Conservation (phyloP, 108 stramenopile species). For the Epithemia pelagica region DNA sequence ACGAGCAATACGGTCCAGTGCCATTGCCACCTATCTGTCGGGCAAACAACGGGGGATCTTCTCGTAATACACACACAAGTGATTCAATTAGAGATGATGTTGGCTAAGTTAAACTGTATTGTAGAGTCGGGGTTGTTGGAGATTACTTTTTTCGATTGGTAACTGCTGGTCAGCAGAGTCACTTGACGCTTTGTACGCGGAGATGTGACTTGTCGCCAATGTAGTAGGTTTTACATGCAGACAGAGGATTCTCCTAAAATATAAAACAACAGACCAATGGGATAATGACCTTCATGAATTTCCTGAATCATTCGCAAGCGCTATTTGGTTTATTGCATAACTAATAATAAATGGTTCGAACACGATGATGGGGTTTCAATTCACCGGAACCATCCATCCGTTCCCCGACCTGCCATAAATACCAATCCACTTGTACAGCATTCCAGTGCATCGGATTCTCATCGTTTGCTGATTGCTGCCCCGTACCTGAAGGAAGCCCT, state of each 20-base stretch:
- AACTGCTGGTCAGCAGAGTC: not conserved
- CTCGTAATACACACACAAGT: not conserved
- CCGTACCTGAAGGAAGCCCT: not conserved
- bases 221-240: no score
- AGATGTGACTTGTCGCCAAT: no score
- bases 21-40: not conserved
- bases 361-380: slow-evolving; percentile 67
- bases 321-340: no score
- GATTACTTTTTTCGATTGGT: not conserved
- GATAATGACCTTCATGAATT: no score
- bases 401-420: slow-evolving; percentile 83
- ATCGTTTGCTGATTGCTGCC: slow-evolving; percentile 15
- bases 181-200: not conserved
- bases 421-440: slow-evolving; percentile 83
- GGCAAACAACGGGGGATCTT: not conserved
- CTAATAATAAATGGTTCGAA: slow-evolving; percentile 76
- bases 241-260: no score
- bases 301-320: no score
- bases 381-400: slow-evolving; percentile 46
- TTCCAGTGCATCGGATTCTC: slow-evolving; percentile 25
- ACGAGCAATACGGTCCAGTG: not conserved
- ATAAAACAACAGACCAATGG: no score
- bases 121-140: not conserved
- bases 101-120: not conserved
- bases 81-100: no score